A percentile compares a stretch with the other conserved stretches of the same genome.
Conservation (phyloP, 805 yeast genomes). For the Candida xiaguanensis region DNA sequence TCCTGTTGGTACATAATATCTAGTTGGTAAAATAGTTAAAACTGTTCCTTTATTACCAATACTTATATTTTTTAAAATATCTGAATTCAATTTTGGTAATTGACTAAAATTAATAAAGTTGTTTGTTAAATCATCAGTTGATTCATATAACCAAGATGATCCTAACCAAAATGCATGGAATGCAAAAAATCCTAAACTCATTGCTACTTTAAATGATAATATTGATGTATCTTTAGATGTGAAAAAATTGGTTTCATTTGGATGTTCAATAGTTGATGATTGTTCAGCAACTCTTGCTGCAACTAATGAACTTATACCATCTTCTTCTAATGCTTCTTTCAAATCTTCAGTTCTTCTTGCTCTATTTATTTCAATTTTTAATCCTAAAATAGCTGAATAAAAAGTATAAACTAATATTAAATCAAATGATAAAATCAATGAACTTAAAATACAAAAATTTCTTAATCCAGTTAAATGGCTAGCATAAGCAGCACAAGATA, state of each 20-base stretch:
- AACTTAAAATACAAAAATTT: slow-evolving; percentile 75
- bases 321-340: slow-evolving; percentile 84
- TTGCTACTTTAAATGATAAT: slow-evolving; percentile 55
- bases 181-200: slow-evolving; percentile 55
- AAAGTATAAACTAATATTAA: slow-evolving; percentile 72
- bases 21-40: slow-evolving; percentile 56
- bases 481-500: slow-evolving; percentile 62
- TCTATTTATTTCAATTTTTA: slow-evolving; percentile 83
- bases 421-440: slow-evolving; percentile 69
- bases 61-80: slow-evolving; percentile 41
- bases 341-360: slow-evolving; percentile 79
- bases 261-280: slow-evolving; percentile 33
- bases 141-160: slow-evolving; percentile 59
- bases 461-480: slow-evolving; percentile 67
- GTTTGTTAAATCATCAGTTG: slow-evolving; percentile 10
- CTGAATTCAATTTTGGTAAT: slow-evolving; percentile 32
- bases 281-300: slow-evolving; percentile 66
- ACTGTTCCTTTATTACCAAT: slow-evolving; percentile 49
- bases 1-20: slow-evolving; percentile 56
- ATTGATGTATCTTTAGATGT: slow-evolving; percentile 29
- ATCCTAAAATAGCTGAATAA: slow-evolving; percentile 75
- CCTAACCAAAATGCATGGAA: slow-evolving; percentile 69
- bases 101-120: slow-evolving; percentile 10
- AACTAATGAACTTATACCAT: slow-evolving; percentile 72
- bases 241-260: slow-evolving; percentile 23